Percentiles rank a stretch among this genome's conserved stretches.
Conservation (phyloP, 179 eudicot genomes). For the Sideroxylon spinosum region DNA sequence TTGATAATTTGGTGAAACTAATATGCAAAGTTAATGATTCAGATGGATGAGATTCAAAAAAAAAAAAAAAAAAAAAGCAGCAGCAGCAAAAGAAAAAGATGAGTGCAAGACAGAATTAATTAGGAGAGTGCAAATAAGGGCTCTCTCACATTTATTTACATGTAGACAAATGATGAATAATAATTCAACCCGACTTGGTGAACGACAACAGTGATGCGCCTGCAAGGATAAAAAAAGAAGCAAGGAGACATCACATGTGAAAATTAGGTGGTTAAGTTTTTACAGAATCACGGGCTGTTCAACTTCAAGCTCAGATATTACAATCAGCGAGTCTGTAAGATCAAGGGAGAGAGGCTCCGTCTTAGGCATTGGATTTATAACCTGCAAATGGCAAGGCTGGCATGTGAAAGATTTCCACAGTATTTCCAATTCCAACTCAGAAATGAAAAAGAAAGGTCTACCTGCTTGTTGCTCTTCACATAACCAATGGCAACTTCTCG, state of each 20-base stretch:
- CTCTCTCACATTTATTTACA: too few relatives aligned
- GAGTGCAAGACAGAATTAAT: too few relatives aligned
- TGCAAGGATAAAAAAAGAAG: neutral
- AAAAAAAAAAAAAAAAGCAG: too few relatives aligned
- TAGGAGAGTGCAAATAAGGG: too few relatives aligned
- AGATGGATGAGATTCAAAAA: too few relatives aligned
- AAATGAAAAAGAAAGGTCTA: constrained; percentile 13
- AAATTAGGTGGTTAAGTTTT: neutral
- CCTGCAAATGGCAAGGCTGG: constrained; percentile 39
- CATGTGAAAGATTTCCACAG: neutral
- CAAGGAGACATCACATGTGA: neutral
- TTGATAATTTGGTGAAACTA: too few relatives aligned
- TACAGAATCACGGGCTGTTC: constrained; percentile 54
- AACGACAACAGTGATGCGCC: neutral
- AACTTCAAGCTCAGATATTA: constrained; percentile 93
- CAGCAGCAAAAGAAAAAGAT: too few relatives aligned
- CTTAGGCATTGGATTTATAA: constrained; percentile 78
- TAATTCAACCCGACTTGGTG: too few relatives aligned
- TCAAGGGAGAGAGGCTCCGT: constrained; percentile 66
- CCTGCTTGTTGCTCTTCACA: constrained; percentile 65
- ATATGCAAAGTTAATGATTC: too few relatives aligned
- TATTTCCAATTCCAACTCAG: neutral
- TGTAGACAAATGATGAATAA: too few relatives aligned
- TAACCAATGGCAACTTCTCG: constrained; percentile 85
- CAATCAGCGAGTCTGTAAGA: constrained; percentile 66